Conservation (phyloP, 164 flowering plant species). For the Berberis vulgaris region DNA sequence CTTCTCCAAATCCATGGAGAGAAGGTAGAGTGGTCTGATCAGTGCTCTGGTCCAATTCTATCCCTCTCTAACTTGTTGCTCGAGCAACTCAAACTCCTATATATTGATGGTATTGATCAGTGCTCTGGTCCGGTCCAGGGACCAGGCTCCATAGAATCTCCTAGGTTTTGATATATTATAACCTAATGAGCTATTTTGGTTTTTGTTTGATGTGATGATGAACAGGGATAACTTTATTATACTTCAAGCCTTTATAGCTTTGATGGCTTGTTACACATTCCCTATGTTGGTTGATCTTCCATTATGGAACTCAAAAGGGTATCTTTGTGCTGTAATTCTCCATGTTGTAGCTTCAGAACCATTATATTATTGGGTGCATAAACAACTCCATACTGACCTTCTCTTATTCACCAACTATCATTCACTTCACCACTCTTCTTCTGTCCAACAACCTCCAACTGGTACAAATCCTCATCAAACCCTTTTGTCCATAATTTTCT, state of each 20-base stretch:
- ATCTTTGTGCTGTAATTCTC: conserved; percentile 30
- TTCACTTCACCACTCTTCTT: conserved; percentile 68
- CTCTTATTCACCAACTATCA: conserved; percentile 48
- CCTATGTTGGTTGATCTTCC: conserved; percentile 43
- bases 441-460: conserved; percentile 51
- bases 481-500: background rate
- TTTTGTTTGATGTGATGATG: background rate
- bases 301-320: conserved; percentile 46
- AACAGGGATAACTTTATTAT: conserved; percentile 80
- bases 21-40: no score
- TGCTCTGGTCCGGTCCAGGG: no score
- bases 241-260: conserved; percentile 52
- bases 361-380: conserved; percentile 59
- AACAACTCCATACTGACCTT: conserved; percentile 31
- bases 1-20: no score
- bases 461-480: conserved; percentile 28
- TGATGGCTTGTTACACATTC: conserved; percentile 33
- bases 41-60: no score
- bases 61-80: no score
- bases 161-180: no score
- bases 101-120: no score
- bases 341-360: conserved; percentile 78
- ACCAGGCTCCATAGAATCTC: no score
- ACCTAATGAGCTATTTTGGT: no score
- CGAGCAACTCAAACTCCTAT: no score